These are phyloP conservation scores for Viola odorata DNA, from an alignment of 345 rosid genomes.

Conservation along the genomic window DNA sequence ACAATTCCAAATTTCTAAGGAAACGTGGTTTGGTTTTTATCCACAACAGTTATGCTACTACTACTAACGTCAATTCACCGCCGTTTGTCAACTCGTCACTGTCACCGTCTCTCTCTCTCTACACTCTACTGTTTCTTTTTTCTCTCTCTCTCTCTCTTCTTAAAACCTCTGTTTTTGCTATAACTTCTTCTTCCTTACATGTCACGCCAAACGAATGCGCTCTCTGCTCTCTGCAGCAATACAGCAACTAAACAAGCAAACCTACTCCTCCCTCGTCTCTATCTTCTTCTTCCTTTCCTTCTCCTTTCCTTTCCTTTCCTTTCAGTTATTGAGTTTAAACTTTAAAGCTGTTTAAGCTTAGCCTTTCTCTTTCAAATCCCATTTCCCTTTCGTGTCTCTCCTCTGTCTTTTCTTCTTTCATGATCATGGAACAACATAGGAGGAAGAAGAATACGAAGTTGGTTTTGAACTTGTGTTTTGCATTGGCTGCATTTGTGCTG, in stretches of 20 bases:
- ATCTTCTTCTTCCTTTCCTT: background rate
- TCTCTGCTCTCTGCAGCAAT: slow-evolving; percentile 2
- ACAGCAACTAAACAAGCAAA: slow-evolving; percentile 12
- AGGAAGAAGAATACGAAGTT: slow-evolving; percentile 22
- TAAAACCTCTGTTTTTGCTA: slow-evolving; percentile 39
- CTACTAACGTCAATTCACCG: slow-evolving; percentile 62
- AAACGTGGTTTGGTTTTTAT: background rate
- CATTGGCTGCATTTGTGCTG: slow-evolving; percentile 21
- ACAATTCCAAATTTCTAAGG: too few species aligned
- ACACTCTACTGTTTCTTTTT: background rate
- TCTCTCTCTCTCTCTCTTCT: slow-evolving; percentile 39
- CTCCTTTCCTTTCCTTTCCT: too few species aligned
- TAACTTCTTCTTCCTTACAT: slow-evolving; percentile 40
- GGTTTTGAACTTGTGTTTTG: slow-evolving; percentile 1
- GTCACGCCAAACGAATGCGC: slow-evolving; percentile 80
- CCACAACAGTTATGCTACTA: background rate
- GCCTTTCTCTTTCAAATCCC: background rate
- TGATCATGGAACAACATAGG: background rate
- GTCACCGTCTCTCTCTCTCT: slow-evolving; percentile 22
- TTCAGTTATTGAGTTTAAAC: too few species aligned
- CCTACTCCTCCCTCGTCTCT: background rate
- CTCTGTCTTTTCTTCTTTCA: background rate
- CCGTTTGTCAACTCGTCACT: slow-evolving; percentile 36
- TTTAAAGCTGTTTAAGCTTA: background rate
- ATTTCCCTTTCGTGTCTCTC: background rate